Conservation (phyloP, 495 filamentous ascomycete species). For the Penicillium waksmanii region DNA sequence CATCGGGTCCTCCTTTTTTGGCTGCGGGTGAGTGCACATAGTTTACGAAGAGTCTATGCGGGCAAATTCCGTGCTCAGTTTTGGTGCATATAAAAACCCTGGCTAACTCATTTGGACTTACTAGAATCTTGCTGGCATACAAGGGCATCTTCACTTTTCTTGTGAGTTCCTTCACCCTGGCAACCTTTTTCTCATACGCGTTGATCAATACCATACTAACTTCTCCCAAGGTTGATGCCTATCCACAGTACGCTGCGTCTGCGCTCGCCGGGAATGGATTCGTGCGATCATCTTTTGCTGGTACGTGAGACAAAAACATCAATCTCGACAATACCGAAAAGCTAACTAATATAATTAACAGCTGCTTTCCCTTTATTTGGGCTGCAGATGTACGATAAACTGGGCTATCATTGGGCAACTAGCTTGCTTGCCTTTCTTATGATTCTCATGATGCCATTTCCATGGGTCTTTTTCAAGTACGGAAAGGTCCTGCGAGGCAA, state of each 20-base stretch:
- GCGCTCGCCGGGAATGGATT: slow-evolving; percentile 82
- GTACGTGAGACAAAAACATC: slow-evolving; percentile 45
- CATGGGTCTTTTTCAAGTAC: slow-evolving; percentile 46
- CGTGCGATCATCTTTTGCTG: slow-evolving; percentile 73
- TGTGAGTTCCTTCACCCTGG: slow-evolving; percentile 1
- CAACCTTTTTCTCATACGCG: neutral
- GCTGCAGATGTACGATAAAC: slow-evolving; percentile 60
- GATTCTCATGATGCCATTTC: slow-evolving; percentile 64
- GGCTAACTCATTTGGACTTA: slow-evolving; percentile 10
- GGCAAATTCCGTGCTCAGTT: neutral
- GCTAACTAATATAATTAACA: slow-evolving; percentile 22
- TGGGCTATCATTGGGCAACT: slow-evolving; percentile 69
- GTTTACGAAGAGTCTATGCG: neutral
- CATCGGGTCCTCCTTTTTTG: slow-evolving; percentile 72
- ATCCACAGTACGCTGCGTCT: slow-evolving; percentile 79
- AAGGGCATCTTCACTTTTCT: slow-evolving; percentile 84
- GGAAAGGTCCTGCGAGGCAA: slow-evolving; percentile 34
- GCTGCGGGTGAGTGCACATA: slow-evolving; percentile 57
- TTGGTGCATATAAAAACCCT: neutral
- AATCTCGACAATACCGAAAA: neutral
- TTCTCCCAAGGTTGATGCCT: slow-evolving; percentile 64
- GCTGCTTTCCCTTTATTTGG: slow-evolving; percentile 65
- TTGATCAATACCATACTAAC: neutral
- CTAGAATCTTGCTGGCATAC: slow-evolving; percentile 68
- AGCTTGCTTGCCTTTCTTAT: slow-evolving; percentile 64